Evolutionary conservation across 495 filamentous ascomycete genomes (phyloP), one percentile per base, ranked within the genome.

Genomic region (Xylaria sp.): DNA sequence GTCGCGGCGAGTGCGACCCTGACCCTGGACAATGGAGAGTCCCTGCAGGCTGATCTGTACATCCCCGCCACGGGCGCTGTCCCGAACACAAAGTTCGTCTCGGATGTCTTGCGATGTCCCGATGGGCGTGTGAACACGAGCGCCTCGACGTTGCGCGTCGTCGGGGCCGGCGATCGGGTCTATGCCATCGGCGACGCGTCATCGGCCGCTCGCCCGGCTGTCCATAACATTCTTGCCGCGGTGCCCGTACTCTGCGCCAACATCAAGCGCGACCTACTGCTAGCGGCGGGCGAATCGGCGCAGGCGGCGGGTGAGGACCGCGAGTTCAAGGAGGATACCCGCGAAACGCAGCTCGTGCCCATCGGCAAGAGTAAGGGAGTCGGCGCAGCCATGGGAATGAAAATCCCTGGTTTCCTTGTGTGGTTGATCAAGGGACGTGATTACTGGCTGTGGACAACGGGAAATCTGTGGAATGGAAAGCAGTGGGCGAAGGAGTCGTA

Each of bases 381-480:
- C 43, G 89, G 89, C 2, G 85, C 86, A 2, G 82, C 83, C 2
- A 84, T 85, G 75, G 88, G 89, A 0, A 88, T 73, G 62, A 71
- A 73, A 55, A 5, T 90, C 66, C 89, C 89, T 0, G 85, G 88
- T 43, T 84, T 84, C 35, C 66, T 87, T 57, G 85, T 91, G 7
- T 88, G 86, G 84, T 71, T 85, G 76, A 81, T 90, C 68, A 91
- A 91, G 77, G 89, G 89, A 35, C 78, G 87, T 69, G 87, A 91
- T 75, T 91, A 90, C 66, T 86, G 87, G 82, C 52, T 86, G 33
- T 83, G 85, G 78, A 86, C 85, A 46, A 85, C 83, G 40, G 77
- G 73, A 11, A 65, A 68, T n/a, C 61, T 84, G 24, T 85, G 86
- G 83, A 87, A 74, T 78, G 87, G 88, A 41, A 84, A 84, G 67